Evolutionary conservation across 495 filamentous ascomycete species (phyloP).

Genomic region (Aspergillus kassunensis): DNA sequence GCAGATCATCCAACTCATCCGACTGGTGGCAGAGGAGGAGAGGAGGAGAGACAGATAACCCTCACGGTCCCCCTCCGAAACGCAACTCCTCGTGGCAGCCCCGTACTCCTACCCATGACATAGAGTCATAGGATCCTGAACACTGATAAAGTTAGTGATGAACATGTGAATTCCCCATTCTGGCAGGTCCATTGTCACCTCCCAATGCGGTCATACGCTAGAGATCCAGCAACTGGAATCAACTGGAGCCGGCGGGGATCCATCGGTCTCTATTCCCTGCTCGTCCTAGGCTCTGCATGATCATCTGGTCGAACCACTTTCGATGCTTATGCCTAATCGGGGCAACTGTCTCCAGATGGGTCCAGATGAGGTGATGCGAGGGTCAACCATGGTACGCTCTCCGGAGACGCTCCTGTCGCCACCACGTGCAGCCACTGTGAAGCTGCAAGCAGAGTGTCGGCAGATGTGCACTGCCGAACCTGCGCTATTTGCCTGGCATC

Average conservation of each 20-base stretch:
- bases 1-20: no score
- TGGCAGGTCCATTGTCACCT: background rate
- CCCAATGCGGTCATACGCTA: background rate
- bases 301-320: background rate
- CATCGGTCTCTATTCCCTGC: background rate
- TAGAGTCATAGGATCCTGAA: no score
- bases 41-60: no score
- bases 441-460: no score
- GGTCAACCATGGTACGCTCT: background rate
- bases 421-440: slow-evolving; percentile 5
- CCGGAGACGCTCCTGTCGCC: background rate
- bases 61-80: background rate
- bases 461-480: background rate
- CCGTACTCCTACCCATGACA: no score
- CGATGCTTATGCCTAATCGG: background rate
- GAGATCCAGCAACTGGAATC: background rate
- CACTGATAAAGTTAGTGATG: background rate
- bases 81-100: no score
- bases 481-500: background rate
- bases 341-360: background rate
- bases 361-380: background rate
- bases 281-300: background rate
- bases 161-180: background rate
- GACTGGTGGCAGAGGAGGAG: no score
- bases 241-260: background rate